phyloP scores from a whole-genome alignment of 164 flowering plant genomes.

The Sedum album region DNA sequence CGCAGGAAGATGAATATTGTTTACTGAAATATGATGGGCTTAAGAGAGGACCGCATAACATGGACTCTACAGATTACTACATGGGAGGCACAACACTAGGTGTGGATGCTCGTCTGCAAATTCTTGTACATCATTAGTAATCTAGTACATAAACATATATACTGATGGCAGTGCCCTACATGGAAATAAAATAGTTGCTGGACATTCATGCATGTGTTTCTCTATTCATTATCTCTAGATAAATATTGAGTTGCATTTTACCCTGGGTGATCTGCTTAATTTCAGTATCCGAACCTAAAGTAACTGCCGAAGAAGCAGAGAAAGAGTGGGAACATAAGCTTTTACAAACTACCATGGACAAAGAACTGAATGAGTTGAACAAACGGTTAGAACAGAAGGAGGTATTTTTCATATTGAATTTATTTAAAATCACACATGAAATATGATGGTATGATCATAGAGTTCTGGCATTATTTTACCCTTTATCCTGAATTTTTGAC shows the following conservation, averaged over 20 bases:
- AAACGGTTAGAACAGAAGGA: constrained; percentile 78
- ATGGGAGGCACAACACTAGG: constrained; percentile 56
- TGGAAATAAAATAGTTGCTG: not conserved
- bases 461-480: not conserved
- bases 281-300: constrained; percentile 60
- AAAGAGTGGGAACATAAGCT: constrained; percentile 86
- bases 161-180: not conserved
- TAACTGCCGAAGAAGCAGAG: constrained; percentile 63
- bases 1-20: constrained; percentile 44
- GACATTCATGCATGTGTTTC: not conserved
- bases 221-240: not conserved
- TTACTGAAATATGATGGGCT: constrained; percentile 56
- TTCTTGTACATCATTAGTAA: not conserved
- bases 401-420: constrained; percentile 43
- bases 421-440: too few species aligned
- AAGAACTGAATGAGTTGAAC: constrained; percentile 70
- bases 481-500: not conserved
- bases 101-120: constrained; percentile 15
- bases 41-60: constrained; percentile 60
- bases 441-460: too few species aligned
- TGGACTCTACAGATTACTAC: constrained; percentile 70
- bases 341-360: constrained; percentile 69
- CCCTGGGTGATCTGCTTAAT: not conserved
- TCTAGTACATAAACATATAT: too few species aligned
- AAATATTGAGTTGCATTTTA: not conserved